Evolutionary conservation across 129 eudicot species (phyloP).

Genomic region (Chrysanthemum makinoi): DNA sequence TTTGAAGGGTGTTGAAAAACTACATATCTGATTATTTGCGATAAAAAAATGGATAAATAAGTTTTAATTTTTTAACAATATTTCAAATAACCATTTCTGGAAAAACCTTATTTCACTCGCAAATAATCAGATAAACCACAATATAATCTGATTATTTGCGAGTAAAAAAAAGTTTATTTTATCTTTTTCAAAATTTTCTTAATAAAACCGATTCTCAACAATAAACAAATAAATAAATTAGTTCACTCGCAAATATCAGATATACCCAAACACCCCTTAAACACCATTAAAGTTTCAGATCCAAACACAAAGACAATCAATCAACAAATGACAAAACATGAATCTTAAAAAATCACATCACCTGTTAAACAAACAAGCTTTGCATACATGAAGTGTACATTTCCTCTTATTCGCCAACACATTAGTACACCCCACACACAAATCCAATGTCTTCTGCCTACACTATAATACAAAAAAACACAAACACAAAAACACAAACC

Average conservation of each 20-base stretch:
- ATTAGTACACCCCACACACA: constrained; percentile 43
- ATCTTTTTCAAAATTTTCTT: background rate
- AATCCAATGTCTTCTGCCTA: constrained; percentile 62
- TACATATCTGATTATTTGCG: too few relatives aligned
- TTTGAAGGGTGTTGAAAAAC: too few relatives aligned
- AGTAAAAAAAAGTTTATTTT: too few relatives aligned
- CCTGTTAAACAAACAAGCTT: constrained; percentile 54
- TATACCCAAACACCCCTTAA: constrained; percentile 2
- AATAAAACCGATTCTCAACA: background rate
- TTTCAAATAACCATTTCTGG: too few relatives aligned
- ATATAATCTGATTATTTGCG: too few relatives aligned
- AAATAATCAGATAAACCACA: too few relatives aligned
- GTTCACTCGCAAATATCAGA: too few relatives aligned
- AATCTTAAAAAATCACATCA: constrained; percentile 23
- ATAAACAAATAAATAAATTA: background rate
- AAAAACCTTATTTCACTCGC: too few relatives aligned
- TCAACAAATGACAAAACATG: background rate
- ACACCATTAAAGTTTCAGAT: constrained; percentile 14
- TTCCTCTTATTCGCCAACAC: constrained; percentile 27
- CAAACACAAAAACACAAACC: background rate
- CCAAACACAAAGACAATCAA: constrained; percentile 12
- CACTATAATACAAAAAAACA: constrained; percentile 33
- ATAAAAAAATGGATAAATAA: too few relatives aligned
- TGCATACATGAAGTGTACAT: constrained; percentile 47
- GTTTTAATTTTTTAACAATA: too few relatives aligned